Evolutionary conservation across 495 filamentous ascomycete genomes (phyloP).

Genomic region (Massariosphaeria phaeospora): DNA sequence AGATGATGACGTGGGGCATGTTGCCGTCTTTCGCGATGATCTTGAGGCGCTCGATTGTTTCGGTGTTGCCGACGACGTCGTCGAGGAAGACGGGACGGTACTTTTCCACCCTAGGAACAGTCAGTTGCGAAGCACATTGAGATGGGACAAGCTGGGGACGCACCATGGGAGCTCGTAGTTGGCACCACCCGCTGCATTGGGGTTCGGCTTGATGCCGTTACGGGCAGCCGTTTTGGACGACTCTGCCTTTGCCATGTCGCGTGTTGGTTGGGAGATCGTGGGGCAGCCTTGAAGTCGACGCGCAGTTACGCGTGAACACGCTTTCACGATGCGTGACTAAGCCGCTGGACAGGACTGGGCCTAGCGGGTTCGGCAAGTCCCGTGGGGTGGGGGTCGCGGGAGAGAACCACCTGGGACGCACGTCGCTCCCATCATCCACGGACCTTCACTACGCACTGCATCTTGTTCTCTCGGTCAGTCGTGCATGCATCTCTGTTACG

Average conservation of each 20-base stretch:
- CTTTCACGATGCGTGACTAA: conserved; percentile 1
- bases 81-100: conserved; percentile 92
- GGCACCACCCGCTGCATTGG: conserved; percentile 52
- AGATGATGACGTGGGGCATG: conserved; percentile 99
- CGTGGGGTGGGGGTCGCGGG: too few relatives aligned
- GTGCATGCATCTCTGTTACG: too few relatives aligned
- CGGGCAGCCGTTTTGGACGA: conserved; percentile 71
- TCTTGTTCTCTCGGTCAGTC: too few relatives aligned
- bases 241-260: conserved; percentile 53
- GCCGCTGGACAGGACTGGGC: not conserved
- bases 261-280: conserved; percentile 21
- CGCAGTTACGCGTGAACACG: conserved; percentile 1
- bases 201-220: conserved; percentile 59
- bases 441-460: too few relatives aligned
- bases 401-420: too few relatives aligned
- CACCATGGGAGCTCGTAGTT: conserved; percentile 92
- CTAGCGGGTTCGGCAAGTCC: too few relatives aligned
- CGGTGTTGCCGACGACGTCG: conserved; percentile 94
- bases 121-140: conserved; percentile 16
- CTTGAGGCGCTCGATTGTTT: conserved; percentile 95
- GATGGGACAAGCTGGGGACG: not conserved
- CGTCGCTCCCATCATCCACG: too few relatives aligned
- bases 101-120: conserved; percentile 80
- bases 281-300: conserved; percentile 19
- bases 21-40: conserved; percentile 99